Base-by-base conservation (phyloP, 164 flowering plant genomes). In the Aristolochia californica region DNA sequence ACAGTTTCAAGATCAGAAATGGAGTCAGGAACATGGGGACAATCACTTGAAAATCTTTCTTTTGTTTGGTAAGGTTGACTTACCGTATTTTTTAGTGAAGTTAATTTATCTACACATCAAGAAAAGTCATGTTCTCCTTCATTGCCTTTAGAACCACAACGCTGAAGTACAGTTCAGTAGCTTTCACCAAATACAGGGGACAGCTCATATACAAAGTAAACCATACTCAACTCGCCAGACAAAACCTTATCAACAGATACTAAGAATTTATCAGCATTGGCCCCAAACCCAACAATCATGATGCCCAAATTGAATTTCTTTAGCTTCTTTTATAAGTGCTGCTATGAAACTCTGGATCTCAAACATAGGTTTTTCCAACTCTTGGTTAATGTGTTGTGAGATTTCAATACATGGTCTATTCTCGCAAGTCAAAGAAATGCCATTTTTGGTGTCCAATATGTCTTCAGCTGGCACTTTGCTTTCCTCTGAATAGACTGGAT, bases 31-130 rank as follows among this genome's bases (percentile, higher is more conserved):
- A 76, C 66, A 57, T 72, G 73, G 40, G 73, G 34, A 61, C 76
- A 75, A 11, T 80, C 80, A 73, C 79, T 78, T 43, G 73, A 55
- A 73, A 74, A 78, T n/a, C 63, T 75, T 65, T 80, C 90, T 62
- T 70, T 74, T 26, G 65, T 45, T 53, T 70, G 68, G 50, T 74
- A 75, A 61, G 69, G 73, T 51, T 74, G 73, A 47, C 74, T 65
- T 18, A 61, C 68, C 66, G 78, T 87, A 60, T 83, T 81, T 67
- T 87, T 96, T 0, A 82, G 84, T 58, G 83, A 76, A 21, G 84
- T 90, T 66, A 85, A 81, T 68, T 93, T 89, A 74, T 87, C 99
- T 60, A 87, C 76, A 66, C 91, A 87, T 70, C 81, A 93, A 60
- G 87, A 75, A 66, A 66, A 73, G 65, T 47, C 76, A 22, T 59